These are phyloP conservation scores for Coemansia sp. DNA, from an alignment of 192 early-diverging fungal species.

Conservation along the genomic window DNA sequence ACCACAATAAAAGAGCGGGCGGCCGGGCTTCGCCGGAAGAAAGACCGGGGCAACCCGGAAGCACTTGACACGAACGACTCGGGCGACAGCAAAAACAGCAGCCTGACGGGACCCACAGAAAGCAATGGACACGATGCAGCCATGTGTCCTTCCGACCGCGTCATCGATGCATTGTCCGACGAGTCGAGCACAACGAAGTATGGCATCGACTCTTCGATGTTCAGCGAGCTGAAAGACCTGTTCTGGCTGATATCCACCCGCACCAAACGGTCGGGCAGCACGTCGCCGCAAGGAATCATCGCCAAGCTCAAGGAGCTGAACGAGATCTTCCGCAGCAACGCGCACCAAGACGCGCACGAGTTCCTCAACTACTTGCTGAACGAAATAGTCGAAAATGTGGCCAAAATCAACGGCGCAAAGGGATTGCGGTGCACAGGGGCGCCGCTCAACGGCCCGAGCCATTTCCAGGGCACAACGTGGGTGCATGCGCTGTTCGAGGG, in stretches of 20 bases:
- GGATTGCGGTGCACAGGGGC: constrained; percentile 26
- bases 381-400: constrained; percentile 84
- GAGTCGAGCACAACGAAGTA: constrained; percentile 41
- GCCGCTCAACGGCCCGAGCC: constrained; percentile 24
- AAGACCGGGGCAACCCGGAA: constrained; percentile 25
- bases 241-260: constrained; percentile 82
- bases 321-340: constrained; percentile 88
- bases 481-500: constrained; percentile 97
- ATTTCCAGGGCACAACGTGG: constrained; percentile 65
- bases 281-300: constrained; percentile 84
- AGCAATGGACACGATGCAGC: neutral
- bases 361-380: constrained; percentile 95
- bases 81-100: constrained; percentile 21
- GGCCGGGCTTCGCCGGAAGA: constrained; percentile 38
- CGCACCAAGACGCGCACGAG: constrained; percentile 99
- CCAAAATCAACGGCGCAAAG: constrained; percentile 61
- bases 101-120: constrained; percentile 2
- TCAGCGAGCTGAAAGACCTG: constrained; percentile 80
- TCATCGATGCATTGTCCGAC: neutral
- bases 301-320: constrained; percentile 90
- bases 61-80: constrained; percentile 17
- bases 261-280: constrained; percentile 77
- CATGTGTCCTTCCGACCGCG: neutral
- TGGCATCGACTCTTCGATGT: constrained; percentile 77
- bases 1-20: constrained; percentile 38